phyloP scores from a whole-genome alignment of 495 filamentous ascomycete species.

The Cercophora sp. region DNA sequence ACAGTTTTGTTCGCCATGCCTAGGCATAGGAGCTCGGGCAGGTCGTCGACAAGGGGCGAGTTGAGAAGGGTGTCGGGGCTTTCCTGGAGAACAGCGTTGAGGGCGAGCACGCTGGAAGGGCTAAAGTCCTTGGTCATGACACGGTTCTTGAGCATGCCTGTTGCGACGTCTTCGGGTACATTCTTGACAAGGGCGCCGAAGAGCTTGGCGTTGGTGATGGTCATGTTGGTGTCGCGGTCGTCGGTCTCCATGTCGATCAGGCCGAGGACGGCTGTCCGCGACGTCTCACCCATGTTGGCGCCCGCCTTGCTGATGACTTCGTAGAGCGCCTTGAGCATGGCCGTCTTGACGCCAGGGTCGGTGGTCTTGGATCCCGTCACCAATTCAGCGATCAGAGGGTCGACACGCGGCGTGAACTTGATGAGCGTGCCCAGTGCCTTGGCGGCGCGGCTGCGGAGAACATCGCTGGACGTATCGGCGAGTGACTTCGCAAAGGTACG shows the following conservation, averaged over 20 bases:
- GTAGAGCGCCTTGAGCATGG: conserved; percentile 95
- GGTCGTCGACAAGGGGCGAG: conserved; percentile 61
- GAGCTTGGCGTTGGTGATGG: conserved; percentile 82
- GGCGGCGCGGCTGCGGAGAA: conserved; percentile 82
- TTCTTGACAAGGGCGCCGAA: conserved; percentile 86
- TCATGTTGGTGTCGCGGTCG: conserved; percentile 68
- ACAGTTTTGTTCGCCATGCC: conserved; percentile 75
- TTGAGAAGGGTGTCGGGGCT: conserved; percentile 64
- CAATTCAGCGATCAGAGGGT: conserved; percentile 79
- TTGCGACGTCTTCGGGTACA: conserved; percentile 61
- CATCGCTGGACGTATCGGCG: conserved; percentile 87
- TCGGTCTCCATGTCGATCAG: conserved; percentile 83
- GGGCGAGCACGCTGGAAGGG: conserved; percentile 64
- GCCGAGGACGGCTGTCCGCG: conserved; percentile 71
- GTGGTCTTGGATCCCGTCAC: conserved; percentile 89
- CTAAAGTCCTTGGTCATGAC: conserved; percentile 69
- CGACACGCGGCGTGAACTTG: conserved; percentile 90
- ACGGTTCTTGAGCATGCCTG: conserved; percentile 72
- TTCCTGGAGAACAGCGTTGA: conserved; percentile 85
- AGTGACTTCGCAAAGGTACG: conserved; percentile 94
- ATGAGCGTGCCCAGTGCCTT: conserved; percentile 94
- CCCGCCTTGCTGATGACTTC: conserved; percentile 96
- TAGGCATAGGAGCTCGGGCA: conserved; percentile 70
- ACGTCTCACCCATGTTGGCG: conserved; percentile 86
- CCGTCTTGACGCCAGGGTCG: conserved; percentile 84